Percentiles rank a stretch among this genome's conserved stretches.
Conservation (phyloP, 2,329 filamentous ascomycete genomes). For the Fusarium longipes region DNA sequence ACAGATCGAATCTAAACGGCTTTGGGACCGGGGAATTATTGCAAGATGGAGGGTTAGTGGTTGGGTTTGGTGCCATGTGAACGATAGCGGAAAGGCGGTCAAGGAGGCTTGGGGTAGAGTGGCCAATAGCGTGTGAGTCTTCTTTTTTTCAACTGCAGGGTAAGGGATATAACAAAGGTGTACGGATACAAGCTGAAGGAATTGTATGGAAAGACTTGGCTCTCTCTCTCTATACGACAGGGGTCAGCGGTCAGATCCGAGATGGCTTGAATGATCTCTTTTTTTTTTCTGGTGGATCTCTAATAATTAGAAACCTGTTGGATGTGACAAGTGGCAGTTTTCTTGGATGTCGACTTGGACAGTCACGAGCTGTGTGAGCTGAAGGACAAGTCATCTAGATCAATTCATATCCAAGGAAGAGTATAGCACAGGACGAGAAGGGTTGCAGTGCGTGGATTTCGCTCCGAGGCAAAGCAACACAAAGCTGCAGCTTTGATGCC, state of each 20-base stretch:
- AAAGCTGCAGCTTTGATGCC: slow-evolving; percentile 24
- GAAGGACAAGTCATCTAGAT: neutral
- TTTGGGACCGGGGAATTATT: slow-evolving; percentile 24
- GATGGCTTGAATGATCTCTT: neutral
- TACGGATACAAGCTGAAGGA: slow-evolving; percentile 1
- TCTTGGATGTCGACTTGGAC: neutral
- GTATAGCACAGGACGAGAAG: neutral
- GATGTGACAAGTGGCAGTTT: slow-evolving; percentile 25
- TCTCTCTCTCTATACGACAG: neutral
- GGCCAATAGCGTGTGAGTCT: slow-evolving; percentile 16
- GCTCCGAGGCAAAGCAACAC: slow-evolving; percentile 9
- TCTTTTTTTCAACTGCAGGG: slow-evolving; percentile 23
- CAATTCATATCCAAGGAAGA: slow-evolving; percentile 4
- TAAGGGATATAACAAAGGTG: slow-evolving; percentile 6
- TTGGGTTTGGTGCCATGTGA: slow-evolving; percentile 25
- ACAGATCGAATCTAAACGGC: slow-evolving; percentile 33
- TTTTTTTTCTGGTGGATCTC: slow-evolving; percentile 5
- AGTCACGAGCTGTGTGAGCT: slow-evolving; percentile 2
- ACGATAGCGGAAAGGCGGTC: slow-evolving; percentile 43
- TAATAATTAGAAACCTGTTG: slow-evolving; percentile 18
- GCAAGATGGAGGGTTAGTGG: slow-evolving; percentile 15
- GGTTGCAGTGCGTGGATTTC: slow-evolving; percentile 4
- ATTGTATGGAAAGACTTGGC: slow-evolving; percentile 14
- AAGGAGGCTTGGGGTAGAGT: slow-evolving; percentile 18
- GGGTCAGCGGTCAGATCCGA: slow-evolving; percentile 19